These are phyloP conservation scores for Sclerotinia minor DNA, from an alignment of 2,329 filamentous ascomycete genomes.

Conservation along the genomic window DNA sequence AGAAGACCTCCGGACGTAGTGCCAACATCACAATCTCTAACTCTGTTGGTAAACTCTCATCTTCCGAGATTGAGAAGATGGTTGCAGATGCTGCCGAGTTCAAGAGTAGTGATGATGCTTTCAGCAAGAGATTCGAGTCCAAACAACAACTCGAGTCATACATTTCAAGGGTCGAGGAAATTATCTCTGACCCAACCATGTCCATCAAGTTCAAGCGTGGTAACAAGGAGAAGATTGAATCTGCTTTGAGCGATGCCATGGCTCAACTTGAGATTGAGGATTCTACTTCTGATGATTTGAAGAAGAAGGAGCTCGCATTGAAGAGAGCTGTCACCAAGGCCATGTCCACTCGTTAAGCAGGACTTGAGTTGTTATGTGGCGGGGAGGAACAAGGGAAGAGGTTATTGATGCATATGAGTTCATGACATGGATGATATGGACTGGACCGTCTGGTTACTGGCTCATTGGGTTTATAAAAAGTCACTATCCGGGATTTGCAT, in stretches of 20 bases:
- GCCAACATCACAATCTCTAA: constrained; percentile 99
- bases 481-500: constrained; percentile 36
- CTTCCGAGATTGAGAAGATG: constrained; percentile 95
- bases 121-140: constrained; percentile 99
- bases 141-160: constrained; percentile 99
- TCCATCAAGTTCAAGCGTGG: constrained; percentile 97
- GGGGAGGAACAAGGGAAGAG: constrained; percentile 31
- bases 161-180: constrained; percentile 98
- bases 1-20: constrained; percentile 96
- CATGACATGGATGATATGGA: constrained; percentile 41
- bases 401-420: constrained; percentile 40
- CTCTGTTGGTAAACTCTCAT: constrained; percentile 97
- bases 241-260: constrained; percentile 95
- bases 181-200: constrained; percentile 93
- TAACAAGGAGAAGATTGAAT: constrained; percentile 99
- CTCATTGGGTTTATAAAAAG: constrained; percentile 41
- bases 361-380: constrained; percentile 23
- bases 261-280: constrained; percentile 95
- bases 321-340: constrained; percentile 98
- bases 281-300: constrained; percentile 85
- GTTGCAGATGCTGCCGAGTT: constrained; percentile 95
- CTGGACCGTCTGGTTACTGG: constrained; percentile 40
- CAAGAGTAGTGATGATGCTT: constrained; percentile 96
- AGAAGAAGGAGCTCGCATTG: constrained; percentile 99
- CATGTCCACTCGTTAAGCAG: constrained; percentile 78